Base-by-base conservation (phyloP, 805 yeast species). In the Saccharomycopsis sp. region DNA sequence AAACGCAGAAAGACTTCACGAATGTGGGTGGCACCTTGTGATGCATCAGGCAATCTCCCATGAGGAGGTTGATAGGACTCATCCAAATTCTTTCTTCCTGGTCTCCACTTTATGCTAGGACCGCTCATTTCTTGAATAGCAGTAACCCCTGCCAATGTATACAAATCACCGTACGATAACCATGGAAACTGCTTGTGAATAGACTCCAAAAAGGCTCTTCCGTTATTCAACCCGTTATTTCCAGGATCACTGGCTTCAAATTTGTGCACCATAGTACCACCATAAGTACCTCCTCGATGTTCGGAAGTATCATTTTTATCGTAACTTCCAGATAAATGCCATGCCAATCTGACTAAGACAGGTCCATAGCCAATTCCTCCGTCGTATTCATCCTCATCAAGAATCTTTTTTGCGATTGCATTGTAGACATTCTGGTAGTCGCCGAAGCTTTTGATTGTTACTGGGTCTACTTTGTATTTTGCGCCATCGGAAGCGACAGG, bases 321-420 rank as follows among this genome's bases (percentile, higher is more conserved):
- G 70, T 77, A 90, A 18, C 94, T 87, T n/a, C 95, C 96, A 58
- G 89, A 80, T 40, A 85, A 80, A 68, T 89, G 96, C 96, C 96
- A 89, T 24, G 96, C 87, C 57, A 88, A 77, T 65, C 96, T 81
- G 23, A 89, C 82, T 47, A 89, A 73, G 15, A 85, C 82, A 8
- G 96, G 97, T 0, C 91, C 94, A 61, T 83, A 78, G 2, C 84
- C 85, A 24, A 84, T 82, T 41, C 81, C 83, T 62, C 83, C 85
- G 64, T 86, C 91, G 67, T 80, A 84, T 53, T 75, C 79, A 56
- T 75, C 79, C 18, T 77, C 74, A 7, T 83, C 88, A 15, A 15
- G 50, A 23, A 87, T 68, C 68, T 77, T 79, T 48, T 67, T 68
- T 40, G 85, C 97, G 78, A 81, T 89, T 63, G 83, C 94, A 73